Conservation (phyloP, 2,329 filamentous ascomycete genomes). For the Venturiaceae sp. region DNA sequence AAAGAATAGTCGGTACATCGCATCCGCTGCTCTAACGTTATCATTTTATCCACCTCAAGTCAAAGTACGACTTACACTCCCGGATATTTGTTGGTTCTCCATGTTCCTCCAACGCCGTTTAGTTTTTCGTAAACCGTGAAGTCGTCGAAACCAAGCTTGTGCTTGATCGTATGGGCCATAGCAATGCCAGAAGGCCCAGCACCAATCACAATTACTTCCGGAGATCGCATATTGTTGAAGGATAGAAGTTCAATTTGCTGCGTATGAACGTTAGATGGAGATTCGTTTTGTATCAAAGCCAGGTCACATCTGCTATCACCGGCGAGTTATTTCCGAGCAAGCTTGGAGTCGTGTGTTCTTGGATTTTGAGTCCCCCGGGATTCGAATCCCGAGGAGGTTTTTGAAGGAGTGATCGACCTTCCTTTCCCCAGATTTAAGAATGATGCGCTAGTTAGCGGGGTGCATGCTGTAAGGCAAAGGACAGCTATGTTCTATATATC, state of each 20-base stretch:
- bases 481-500: too few relatives aligned
- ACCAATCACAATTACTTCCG: conserved; percentile 21
- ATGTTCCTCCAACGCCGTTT: conserved; percentile 21
- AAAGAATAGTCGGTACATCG: too few relatives aligned
- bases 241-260: background rate
- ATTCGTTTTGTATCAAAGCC: too few relatives aligned
- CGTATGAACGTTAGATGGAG: background rate
- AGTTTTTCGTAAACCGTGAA: conserved; percentile 23
- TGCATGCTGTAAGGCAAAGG: too few relatives aligned
- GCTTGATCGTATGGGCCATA: conserved; percentile 22
- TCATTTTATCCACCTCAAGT: conserved; percentile 15
- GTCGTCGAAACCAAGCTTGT: conserved; percentile 20
- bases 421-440: too few relatives aligned
- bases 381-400: too few relatives aligned
- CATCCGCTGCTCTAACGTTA: conserved; percentile 23
- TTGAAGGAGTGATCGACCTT: too few relatives aligned
- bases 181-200: conserved; percentile 24
- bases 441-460: too few relatives aligned
- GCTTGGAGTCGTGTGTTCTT: too few relatives aligned
- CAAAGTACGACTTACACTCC: conserved; percentile 15
- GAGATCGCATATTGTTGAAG: background rate
- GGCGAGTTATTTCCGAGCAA: too few relatives aligned
- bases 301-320: too few relatives aligned
- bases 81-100: conserved; percentile 22
- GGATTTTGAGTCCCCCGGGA: too few relatives aligned